Evolutionary conservation across 164 flowering plant species (phyloP).

Genomic region (Paratinospora sagittata): DNA sequence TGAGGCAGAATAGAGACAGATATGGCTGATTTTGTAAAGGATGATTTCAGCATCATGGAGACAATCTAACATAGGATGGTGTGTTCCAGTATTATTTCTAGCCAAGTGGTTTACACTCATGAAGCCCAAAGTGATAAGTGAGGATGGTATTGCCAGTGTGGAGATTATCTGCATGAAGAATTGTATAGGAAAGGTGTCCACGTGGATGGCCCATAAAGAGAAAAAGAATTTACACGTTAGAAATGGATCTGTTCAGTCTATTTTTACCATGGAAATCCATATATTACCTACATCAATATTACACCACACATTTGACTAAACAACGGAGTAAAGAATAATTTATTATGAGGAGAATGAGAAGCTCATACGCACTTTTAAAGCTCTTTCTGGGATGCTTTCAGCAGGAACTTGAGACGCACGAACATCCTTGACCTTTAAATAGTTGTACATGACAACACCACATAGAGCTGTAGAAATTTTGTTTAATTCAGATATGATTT

Average conservation of each 20-base stretch:
- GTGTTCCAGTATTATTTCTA: background rate
- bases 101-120: background rate
- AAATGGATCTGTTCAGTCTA: background rate
- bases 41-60: background rate
- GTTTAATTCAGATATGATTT: background rate
- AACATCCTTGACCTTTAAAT: constrained; percentile 83
- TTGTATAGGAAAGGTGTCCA: background rate
- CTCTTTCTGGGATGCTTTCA: constrained; percentile 55
- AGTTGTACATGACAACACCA: constrained; percentile 97
- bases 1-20: background rate
- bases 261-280: background rate
- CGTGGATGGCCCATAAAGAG: background rate
- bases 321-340: background rate
- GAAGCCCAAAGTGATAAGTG: background rate
- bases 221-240: background rate
- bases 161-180: background rate
- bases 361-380: constrained; percentile 37
- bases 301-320: background rate
- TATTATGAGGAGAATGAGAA: background rate
- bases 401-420: constrained; percentile 60
- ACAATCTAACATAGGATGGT: background rate
- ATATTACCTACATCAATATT: background rate
- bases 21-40: background rate
- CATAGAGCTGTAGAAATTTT: constrained; percentile 55
- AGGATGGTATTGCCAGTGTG: background rate